These are phyloP conservation scores for Rubroshorea leprosula DNA, from an alignment of 345 rosid species.

Conservation along the genomic window DNA sequence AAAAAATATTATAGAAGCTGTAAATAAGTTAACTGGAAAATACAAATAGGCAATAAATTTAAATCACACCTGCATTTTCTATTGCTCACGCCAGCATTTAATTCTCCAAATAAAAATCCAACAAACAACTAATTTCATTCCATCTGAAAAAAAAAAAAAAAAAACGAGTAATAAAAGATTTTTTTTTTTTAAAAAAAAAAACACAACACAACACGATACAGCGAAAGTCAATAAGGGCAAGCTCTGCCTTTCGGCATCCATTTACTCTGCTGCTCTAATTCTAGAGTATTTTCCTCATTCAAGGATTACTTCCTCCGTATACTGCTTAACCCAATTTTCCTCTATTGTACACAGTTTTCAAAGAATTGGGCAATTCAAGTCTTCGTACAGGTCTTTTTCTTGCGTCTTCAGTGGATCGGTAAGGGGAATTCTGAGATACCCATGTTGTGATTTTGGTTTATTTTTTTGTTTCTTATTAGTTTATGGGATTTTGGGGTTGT, in stretches of 20 bases:
- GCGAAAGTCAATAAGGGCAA: constrained; percentile 22
- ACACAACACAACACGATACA: neutral
- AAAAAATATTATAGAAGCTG: too few species aligned
- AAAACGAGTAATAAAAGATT: neutral
- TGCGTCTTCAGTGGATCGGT: constrained; percentile 14
- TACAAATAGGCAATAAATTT: too few species aligned
- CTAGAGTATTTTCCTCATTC: neutral
- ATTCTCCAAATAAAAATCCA: too few species aligned
- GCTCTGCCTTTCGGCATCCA: constrained; percentile 16
- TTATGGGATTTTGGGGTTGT: constrained; percentile 6
- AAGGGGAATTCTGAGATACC: constrained; percentile 10
- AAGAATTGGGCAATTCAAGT: constrained; percentile 16
- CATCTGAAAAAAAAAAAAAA: neutral
- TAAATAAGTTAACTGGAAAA: too few species aligned
- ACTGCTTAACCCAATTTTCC: neutral
- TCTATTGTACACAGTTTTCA: constrained; percentile 5
- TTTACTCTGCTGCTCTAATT: constrained; percentile 13
- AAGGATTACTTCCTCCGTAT: neutral
- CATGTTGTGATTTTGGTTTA: constrained; percentile 7
- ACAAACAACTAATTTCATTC: too few species aligned
- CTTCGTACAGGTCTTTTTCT: neutral
- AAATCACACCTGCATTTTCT: too few species aligned
- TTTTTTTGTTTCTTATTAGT: neutral
- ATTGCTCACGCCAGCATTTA: too few species aligned
- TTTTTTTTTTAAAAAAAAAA: neutral